Evolutionary conservation across 1,284 basidiomycete species (phyloP), one percentile per base, ranked within the genome.

Genomic region (Leccinum angustisporum): DNA sequence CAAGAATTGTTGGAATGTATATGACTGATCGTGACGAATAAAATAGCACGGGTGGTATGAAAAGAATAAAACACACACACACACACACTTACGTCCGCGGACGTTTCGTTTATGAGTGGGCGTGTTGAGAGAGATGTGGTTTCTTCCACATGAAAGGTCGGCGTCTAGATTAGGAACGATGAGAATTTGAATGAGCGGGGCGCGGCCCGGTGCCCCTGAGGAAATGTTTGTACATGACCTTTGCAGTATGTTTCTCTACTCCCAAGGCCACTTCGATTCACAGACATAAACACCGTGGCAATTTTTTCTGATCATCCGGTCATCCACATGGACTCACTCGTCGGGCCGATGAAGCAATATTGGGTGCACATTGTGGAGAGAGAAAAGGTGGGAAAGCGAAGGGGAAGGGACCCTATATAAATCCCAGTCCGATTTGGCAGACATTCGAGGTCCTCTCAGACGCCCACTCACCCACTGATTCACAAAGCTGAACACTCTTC

Each of bases 371-470:
- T 18, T 16, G 48, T 25, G 21, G 21, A 25, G 13, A 48, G 11
- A 25, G 43, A 46, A 48, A 14, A 48, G 46, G 48, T 50, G 48
- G 48, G 48, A 50, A 25, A 25, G 25, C 25, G 25, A 25, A 50
- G 14, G 48, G 21, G 48, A 50, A 50, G 16, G 40, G 16, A 30
- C 25, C 58, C 40, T 69, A 69, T 67, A 67, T 67, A 25, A 68
- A 68, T 55, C 46, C 30, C 13, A 21, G 48, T 43, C 6, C 16
- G 2, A 31, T 6, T 6, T n/a, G 10, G 36, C 36, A 36, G 21
- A 50, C 54, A 64, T 18, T 13, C 43, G n/a, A 43, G 25, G 25
- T 25, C 43, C 48, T 50, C 46, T 48, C 46, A 48, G 43, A 10
- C 43, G 43, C 43, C n/a, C 4, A 25, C 7, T 48, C 48, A 48